Conservation (phyloP, 441 rosid species). For the Gossypium davidsonii region DNA sequence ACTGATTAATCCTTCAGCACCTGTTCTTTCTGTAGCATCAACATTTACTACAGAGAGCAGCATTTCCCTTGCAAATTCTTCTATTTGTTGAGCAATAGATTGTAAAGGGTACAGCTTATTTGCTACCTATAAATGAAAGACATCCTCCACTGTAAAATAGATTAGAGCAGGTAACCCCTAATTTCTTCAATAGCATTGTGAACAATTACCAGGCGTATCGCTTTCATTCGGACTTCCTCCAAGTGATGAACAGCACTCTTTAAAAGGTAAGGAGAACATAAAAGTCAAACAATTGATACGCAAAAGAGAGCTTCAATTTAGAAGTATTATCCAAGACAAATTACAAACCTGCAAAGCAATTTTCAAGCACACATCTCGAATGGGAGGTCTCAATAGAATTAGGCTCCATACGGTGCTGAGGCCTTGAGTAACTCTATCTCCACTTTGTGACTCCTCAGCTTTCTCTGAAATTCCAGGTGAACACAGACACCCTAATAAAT, state of each 20-base stretch:
- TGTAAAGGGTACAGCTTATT: conserved; percentile 87
- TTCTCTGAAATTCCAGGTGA: conserved; percentile 61
- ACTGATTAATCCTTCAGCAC: conserved; percentile 37
- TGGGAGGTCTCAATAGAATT: conserved; percentile 79
- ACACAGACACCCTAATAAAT: conserved; percentile 75
- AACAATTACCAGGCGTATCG: conserved; percentile 78
- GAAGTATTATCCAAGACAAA: conserved; percentile 5
- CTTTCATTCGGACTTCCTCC: conserved; percentile 99
- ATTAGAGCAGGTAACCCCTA: conserved; percentile 15
- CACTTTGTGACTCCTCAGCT: conserved; percentile 62
- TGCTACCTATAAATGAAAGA: conserved; percentile 65
- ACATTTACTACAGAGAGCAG: conserved; percentile 48
- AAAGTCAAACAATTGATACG: conserved; percentile 17
- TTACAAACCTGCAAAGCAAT: conserved; percentile 80
- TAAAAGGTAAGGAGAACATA: conserved; percentile 22
- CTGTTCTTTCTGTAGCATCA: conserved; percentile 38
- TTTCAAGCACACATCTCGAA: conserved; percentile 78
- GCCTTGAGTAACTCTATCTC: conserved; percentile 98
- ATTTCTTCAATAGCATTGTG: conserved; percentile 21
- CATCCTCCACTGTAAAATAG: conserved; percentile 20
- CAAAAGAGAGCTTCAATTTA: not conserved
- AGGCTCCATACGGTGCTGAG: conserved; percentile 92
- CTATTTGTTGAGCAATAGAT: conserved; percentile 73
- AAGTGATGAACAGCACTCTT: conserved; percentile 91
- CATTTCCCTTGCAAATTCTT: conserved; percentile 73